These are phyloP conservation scores for Solanum hybrid DNA, from an alignment of 305 asterid species.

Conservation along the genomic window DNA sequence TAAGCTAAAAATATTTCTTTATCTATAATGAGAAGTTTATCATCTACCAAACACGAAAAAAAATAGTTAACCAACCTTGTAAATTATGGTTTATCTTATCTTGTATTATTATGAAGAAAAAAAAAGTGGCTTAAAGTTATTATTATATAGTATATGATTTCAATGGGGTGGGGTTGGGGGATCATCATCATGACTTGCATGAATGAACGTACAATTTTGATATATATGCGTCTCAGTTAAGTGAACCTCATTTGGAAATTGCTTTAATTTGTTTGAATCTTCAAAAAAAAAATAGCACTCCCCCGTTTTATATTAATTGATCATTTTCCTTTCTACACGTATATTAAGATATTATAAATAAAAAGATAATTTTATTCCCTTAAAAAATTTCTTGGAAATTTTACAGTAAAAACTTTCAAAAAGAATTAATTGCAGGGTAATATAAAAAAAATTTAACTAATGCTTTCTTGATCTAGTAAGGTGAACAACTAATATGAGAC, in stretches of 20 bases:
- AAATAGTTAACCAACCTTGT: neutral
- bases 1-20: too few relatives aligned
- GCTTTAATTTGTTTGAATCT: neutral
- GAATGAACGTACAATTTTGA: neutral
- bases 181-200: neutral
- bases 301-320: too few relatives aligned
- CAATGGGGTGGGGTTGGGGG: neutral
- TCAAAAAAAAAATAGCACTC: neutral
- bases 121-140: neutral
- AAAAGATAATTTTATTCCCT: rapidly evolving
- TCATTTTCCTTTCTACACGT: too few relatives aligned
- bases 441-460: too few relatives aligned
- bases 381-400: neutral
- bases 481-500: too few relatives aligned
- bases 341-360: neutral
- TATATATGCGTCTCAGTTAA: neutral
- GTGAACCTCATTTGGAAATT: neutral
- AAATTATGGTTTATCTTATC: neutral
- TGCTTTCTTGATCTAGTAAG: neutral
- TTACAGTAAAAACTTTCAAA: too few relatives aligned
- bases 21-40: too few relatives aligned
- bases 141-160: neutral
- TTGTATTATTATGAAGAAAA: neutral
- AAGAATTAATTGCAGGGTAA: neutral
- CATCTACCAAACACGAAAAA: neutral